Base-by-base conservation (phyloP, 495 filamentous ascomycete genomes). In the Aspergillus sclerotiicarbonarius region DNA sequence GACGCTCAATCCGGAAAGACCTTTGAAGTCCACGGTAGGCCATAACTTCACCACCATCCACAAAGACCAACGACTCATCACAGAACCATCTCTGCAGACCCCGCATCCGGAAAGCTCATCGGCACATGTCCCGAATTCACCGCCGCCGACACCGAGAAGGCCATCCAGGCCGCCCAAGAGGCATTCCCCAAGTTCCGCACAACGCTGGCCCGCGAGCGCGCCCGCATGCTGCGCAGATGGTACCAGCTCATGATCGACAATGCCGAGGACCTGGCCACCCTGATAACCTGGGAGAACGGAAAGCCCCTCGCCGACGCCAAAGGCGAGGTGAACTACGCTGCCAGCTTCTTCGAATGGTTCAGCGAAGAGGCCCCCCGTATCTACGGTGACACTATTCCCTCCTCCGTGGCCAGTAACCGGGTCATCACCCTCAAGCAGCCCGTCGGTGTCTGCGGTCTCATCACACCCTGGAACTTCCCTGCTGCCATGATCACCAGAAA, bases 401-500 rank as follows among this genome's bases (percentile, higher is more conserved):
- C 87, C 19, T 81, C 84, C 8, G 72, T 87, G 6, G 72, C 86
- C 0, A 85, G 83, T 0, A 92, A 91, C 75, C 80, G 90, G n/a
- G 79, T 92, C 3, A 80, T 89, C 30, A 93, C 90, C 0, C 68
- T 90, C 20, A 90, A 89, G 71, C 86, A 97, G 72, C 93, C 94
- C 6, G 84, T 98, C 46, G 94, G 94, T 60, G 93, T 98, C 12
- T 95, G 90, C 65, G 93, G 91, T 12, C 76, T 98, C 32, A 96
- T 98, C 68, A 97, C 94, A 19, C 94, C 94, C 21, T 96, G 92
- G 92, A 96, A 96, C 75, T 96, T 95, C 73, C 92, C 92, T 3
- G 87, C 89, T 8, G 92, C 92, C 7, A 96, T 96, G 92, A 88
- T 95, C 62, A 93, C 92, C 3, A 77, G 92, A 25, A 96, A 96